Conservation (phyloP, 768 basidiomycete species). For the Auricularia heimuer region DNA sequence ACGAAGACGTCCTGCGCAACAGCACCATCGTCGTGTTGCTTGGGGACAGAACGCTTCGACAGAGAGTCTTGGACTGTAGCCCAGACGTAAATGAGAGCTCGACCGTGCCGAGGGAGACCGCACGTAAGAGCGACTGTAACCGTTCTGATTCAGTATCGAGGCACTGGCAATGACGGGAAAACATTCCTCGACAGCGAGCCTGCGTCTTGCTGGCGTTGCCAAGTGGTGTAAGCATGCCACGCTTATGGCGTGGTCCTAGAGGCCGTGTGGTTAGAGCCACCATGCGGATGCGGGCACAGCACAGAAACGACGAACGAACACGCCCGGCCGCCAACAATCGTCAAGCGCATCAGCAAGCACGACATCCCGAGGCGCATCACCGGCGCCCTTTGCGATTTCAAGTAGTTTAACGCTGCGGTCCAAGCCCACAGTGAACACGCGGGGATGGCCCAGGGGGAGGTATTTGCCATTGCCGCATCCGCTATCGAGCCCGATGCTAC, state of each 20-base stretch:
- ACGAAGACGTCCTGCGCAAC: slow-evolving; percentile 76
- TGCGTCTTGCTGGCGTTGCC: slow-evolving; percentile 66
- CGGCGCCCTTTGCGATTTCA: slow-evolving; percentile 60
- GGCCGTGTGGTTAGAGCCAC: not conserved
- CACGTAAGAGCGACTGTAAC: slow-evolving; percentile 50
- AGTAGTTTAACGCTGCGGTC: slow-evolving; percentile 76
- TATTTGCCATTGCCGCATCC: slow-evolving; percentile 99
- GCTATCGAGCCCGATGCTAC: slow-evolving; percentile 85
- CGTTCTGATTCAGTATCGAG: not conserved
- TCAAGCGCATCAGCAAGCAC: slow-evolving; percentile 72
- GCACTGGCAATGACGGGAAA: not conserved
- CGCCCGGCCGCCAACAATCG: slow-evolving; percentile 61
- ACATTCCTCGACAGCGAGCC: slow-evolving; percentile 60
- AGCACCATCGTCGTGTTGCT: slow-evolving; percentile 21
- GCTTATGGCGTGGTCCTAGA: slow-evolving; percentile 89
- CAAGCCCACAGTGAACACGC: slow-evolving; percentile 68
- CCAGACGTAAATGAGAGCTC: slow-evolving; percentile 92
- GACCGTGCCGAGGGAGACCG: slow-evolving; percentile 60
- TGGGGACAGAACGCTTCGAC: slow-evolving; percentile 61
- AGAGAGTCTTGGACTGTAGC: slow-evolving; percentile 84
- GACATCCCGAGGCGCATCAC: slow-evolving; percentile 52
- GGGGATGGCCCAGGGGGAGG: slow-evolving; percentile 51
- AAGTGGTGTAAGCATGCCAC: slow-evolving; percentile 98
- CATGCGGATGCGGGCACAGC: slow-evolving; percentile 1
- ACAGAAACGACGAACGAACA: slow-evolving; percentile 53